These are phyloP conservation scores for Pisolithus sp. DNA, from an alignment of 768 basidiomycete species.

Conservation along the genomic window DNA sequence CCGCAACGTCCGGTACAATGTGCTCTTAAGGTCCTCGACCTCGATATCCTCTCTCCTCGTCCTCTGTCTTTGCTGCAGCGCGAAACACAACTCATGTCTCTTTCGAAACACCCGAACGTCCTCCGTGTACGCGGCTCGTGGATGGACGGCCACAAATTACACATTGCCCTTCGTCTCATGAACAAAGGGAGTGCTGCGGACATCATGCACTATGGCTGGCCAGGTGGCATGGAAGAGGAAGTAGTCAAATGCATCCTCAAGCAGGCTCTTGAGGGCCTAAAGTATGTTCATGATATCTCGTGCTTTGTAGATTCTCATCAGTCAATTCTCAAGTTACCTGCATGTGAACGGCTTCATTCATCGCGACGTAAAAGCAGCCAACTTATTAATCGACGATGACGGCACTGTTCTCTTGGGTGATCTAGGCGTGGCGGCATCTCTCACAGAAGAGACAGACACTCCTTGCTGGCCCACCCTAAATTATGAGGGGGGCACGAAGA, in stretches of 20 bases:
- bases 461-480: conserved; percentile 21
- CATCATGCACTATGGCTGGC: conserved; percentile 78
- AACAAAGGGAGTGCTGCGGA: conserved; percentile 82
- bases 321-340: conserved; percentile 51
- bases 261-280: conserved; percentile 83
- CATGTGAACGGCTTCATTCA: conserved; percentile 90
- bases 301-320: neutral
- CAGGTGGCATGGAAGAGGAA: conserved; percentile 88
- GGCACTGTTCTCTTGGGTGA: conserved; percentile 89
- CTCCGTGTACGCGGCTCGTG: conserved; percentile 87
- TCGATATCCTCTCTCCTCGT: conserved; percentile 67
- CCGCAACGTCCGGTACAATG: conserved; percentile 45
- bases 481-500: conserved; percentile 25
- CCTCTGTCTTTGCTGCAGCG: conserved; percentile 70
- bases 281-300: conserved; percentile 43
- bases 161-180: conserved; percentile 87
- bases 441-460: conserved; percentile 57
- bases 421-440: conserved; percentile 84
- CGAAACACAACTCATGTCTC: conserved; percentile 88
- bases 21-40: conserved; percentile 85
- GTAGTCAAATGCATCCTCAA: conserved; percentile 78
- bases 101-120: conserved; percentile 90
- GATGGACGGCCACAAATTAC: conserved; percentile 77
- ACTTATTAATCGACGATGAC: conserved; percentile 85
- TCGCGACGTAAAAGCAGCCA: conserved; percentile 90